Conservation (phyloP, 1,284 basidiomycete genomes). For the Fistulina hepatica region DNA sequence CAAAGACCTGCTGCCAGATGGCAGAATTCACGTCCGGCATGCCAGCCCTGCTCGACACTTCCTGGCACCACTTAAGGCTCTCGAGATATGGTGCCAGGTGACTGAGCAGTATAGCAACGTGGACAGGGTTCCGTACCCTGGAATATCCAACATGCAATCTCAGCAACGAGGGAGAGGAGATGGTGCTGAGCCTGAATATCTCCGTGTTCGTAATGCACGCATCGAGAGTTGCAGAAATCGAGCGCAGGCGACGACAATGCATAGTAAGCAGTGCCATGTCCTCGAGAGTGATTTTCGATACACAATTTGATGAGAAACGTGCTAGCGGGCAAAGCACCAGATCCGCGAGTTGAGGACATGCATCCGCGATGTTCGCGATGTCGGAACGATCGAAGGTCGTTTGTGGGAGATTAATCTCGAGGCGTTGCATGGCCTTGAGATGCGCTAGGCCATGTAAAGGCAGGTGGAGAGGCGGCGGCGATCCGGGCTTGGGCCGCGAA, state of each 20-base stretch:
- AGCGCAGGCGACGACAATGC: conserved; percentile 49
- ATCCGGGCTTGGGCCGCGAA: conserved; percentile 44
- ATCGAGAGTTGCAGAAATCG: conserved; percentile 52
- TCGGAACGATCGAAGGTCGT: conserved; percentile 55
- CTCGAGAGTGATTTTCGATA: conserved; percentile 47
- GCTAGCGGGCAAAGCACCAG: conserved; percentile 55
- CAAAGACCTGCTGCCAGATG: conserved; percentile 59
- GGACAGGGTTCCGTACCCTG: conserved; percentile 53
- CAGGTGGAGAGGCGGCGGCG: conserved; percentile 42
- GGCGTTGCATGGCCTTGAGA: conserved; percentile 41
- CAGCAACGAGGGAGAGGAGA: conserved; percentile 51
- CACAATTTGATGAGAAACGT: conserved; percentile 43
- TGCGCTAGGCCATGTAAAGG: conserved; percentile 46
- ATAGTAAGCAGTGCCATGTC: conserved; percentile 47
- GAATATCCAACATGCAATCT: conserved; percentile 66
- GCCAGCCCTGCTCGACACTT: conserved; percentile 54
- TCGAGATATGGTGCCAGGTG: conserved; percentile 63
- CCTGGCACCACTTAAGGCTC: conserved; percentile 59
- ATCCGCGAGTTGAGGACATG: conserved; percentile 56
- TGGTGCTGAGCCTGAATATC: conserved; percentile 34
- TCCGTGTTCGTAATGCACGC: conserved; percentile 35
- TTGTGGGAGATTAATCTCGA: conserved; percentile 68
- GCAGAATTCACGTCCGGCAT: conserved; percentile 50
- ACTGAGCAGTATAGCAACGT: conserved; percentile 57
- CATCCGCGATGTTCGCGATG: conserved; percentile 41